These are phyloP conservation scores for Coccinonectria pachysandricola DNA, from an alignment of 2,329 filamentous ascomycete genomes.

Conservation along the genomic window DNA sequence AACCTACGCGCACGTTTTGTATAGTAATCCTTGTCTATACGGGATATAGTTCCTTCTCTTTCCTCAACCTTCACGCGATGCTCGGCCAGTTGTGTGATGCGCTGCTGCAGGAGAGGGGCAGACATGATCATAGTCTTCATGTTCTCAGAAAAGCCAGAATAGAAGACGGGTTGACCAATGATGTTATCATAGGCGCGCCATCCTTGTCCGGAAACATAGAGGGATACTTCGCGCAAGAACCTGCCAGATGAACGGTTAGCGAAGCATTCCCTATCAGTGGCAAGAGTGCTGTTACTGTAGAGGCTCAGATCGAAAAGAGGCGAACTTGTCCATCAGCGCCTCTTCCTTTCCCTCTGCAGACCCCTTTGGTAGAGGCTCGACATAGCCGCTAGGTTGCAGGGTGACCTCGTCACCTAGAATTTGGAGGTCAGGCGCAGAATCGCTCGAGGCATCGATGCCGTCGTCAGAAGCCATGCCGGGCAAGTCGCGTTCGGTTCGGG, in stretches of 20 bases:
- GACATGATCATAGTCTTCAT: constrained; percentile 73
- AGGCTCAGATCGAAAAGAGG: constrained; percentile 67
- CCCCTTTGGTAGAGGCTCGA: constrained; percentile 34
- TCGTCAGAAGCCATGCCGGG: too few species aligned
- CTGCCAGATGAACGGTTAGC: too few species aligned
- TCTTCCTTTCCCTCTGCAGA: constrained; percentile 49
- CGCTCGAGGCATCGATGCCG: constrained; percentile 19
- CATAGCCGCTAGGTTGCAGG: constrained; percentile 61
- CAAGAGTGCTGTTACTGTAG: constrained; percentile 35
- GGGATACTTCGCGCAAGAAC: constrained; percentile 85
- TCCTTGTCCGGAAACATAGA: constrained; percentile 85
- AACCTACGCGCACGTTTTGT: constrained; percentile 43
- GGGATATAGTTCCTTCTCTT: constrained; percentile 56
- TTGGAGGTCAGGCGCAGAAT: constrained; percentile 62
- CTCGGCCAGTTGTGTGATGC: constrained; percentile 68
- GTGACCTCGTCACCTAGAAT: constrained; percentile 66
- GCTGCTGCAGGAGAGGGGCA: constrained; percentile 62
- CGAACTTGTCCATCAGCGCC: constrained; percentile 71
- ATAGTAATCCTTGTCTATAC: constrained; percentile 42
- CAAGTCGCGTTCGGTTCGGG: constrained; percentile 2
- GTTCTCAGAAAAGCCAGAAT: constrained; percentile 79
- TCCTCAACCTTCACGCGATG: constrained; percentile 67
- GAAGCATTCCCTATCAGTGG: too few species aligned
- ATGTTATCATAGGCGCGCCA: constrained; percentile 91
- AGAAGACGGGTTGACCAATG: constrained; percentile 89